Evolutionary conservation across 805 yeast genomes (phyloP), one percentile per base, ranked within the genome.

Genomic region (Ogataea corticis): DNA sequence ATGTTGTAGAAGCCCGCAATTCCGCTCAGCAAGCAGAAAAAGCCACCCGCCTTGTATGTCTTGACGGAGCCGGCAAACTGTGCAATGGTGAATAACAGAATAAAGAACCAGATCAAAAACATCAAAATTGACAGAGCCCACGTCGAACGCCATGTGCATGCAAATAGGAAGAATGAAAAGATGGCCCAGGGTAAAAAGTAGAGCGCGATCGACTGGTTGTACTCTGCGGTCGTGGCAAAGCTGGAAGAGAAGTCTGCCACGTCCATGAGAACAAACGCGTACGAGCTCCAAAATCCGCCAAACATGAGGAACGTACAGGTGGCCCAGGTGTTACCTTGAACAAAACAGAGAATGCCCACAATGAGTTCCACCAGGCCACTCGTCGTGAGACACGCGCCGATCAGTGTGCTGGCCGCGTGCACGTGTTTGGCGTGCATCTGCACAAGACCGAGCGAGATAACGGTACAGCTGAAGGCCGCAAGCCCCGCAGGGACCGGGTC

Each of bases 401-500:
- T 65, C 21, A 75, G 65, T 3, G 73, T 63, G 45, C 72, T 71
- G 3, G 78, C 72, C 17, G 57, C 58, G 3, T 58, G 49, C 27
- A 77, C 75, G n/a, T 72, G 72, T 53, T 69, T 65, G 4, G 79
- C 82, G 13, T 72, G 76, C 54, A 73, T 61, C 37, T 71, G 65
- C 37, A 65, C 68, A 42, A 79, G 61, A 1, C 81, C 79, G 41
- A 79, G 59, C 1, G 77, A 67, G 44, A 79, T 68, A 1, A 78
- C 73, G 12, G 76, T 65, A 25, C 73, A 59, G 15, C 75, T 69
- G 56, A 73, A 79, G 0, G 79, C 76, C 10, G 70, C 70, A 28
- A 79, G 66, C 4, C 83, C 83, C 14, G 79, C 67, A 1, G 82
- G 81, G 10, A 80, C 76, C 1, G 83, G 80, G 53, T 75, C 75